Percentiles rank a stretch among this genome's conserved stretches.
These are phyloP conservation scores for Tolypocladium album DNA, from an alignment of 2,329 filamentous ascomycete species.

Conservation along the genomic window DNA sequence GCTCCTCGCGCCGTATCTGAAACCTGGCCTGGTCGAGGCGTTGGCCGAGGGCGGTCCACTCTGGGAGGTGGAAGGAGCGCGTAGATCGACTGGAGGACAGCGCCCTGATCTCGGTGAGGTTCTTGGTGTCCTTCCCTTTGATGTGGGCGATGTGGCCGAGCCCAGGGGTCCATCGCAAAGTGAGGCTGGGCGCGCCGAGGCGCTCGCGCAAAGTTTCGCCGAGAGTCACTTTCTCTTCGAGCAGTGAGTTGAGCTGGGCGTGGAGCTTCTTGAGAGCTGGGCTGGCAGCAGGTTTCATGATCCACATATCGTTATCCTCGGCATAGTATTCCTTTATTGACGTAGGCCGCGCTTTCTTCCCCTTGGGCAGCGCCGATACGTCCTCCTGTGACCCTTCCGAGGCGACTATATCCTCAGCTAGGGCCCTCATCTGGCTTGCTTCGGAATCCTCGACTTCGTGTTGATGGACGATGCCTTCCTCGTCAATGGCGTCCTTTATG, in stretches of 20 bases:
- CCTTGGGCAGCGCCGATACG: constrained; percentile 43
- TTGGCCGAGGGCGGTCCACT: constrained; percentile 76
- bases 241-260: constrained; percentile 47
- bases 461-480: constrained; percentile 75
- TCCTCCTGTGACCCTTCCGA: constrained; percentile 53
- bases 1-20: constrained; percentile 75
- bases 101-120: constrained; percentile 19
- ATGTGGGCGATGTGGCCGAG: constrained; percentile 88
- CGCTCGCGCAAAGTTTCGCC: constrained; percentile 49
- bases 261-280: constrained; percentile 56
- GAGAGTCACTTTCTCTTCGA: constrained; percentile 49
- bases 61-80: constrained; percentile 68
- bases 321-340: constrained; percentile 48
- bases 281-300: constrained; percentile 62
- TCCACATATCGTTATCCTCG: constrained; percentile 50
- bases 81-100: constrained; percentile 77
- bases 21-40: constrained; percentile 67
- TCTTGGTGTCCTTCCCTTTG: constrained; percentile 61
- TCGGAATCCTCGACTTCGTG: constrained; percentile 68
- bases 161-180: constrained; percentile 75
- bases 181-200: constrained; percentile 54
- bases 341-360: constrained; percentile 29
- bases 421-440: constrained; percentile 56
- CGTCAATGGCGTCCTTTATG: constrained; percentile 76
- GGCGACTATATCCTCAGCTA: constrained; percentile 62